Evolutionary conservation across 306 rosid species (phyloP), one percentile per base, ranked within the genome.

Genomic region (Citrullus mucosospermus): DNA sequence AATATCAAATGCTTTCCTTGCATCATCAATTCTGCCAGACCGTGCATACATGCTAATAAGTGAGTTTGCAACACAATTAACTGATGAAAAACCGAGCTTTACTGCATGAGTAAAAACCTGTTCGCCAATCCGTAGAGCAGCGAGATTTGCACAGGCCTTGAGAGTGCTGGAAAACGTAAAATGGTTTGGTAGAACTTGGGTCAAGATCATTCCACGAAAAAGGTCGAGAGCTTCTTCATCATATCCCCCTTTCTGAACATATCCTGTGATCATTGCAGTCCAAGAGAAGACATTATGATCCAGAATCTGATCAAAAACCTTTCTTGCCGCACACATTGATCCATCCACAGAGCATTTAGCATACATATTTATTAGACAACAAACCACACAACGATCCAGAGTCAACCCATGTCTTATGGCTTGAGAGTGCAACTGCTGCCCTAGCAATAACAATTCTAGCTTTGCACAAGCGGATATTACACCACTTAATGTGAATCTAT

Each of bases 331-430:
- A 36, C 77, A 82, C 30, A 86, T 36, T 0, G 84, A 77, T 43
- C 84, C 91, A 57, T 78, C 78, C 48, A 62, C 79, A 2, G 75
- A 44, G 79, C 87, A 90, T 83, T 90, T 88, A 8, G 87, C 87
- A 83, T 86, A 88, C 92, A 90, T 65, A 67, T 90, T 85, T 22
- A 90, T 85, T 80, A 90, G 81, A 81, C 88, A 83, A 78, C 89
- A 90, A 43, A 86, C 88, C 25, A 86, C 85, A 76, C 87, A 88
- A 76, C 75, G 86, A 82, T 90, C 89, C 6, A 58, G 72, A 82
- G 63, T 70, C 86, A 85, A 66, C 16, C 87, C 90, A 7, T 85
- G 81, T 81, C 83, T 80, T 50, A 88, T 70, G 63, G 56, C 88
- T 87, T 82, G 84, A 61, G 92, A 88, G 83, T 90, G 94, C 16